Base-by-base conservation (phyloP, 2,329 filamentous ascomycete genomes). In the Cordyceps cateniannulata region DNA sequence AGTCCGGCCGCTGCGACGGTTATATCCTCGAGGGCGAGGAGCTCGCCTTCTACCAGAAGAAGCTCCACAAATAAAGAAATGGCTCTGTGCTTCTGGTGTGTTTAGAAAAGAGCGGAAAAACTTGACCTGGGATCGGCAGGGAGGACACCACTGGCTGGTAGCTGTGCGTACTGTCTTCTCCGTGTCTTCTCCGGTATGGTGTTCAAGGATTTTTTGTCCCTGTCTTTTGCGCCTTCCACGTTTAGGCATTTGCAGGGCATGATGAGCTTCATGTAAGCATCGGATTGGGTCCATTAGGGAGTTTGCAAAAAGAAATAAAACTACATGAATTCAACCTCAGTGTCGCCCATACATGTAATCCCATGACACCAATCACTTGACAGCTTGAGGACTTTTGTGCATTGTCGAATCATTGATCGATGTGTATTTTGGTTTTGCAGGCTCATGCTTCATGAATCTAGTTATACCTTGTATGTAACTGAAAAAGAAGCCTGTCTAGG, bases 1-100 rank as follows among this genome's bases (percentile, higher is more conserved):
- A 99, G 89, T 95, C 90, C 77, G 95, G 95, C 74, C 92, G 95
- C 81, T 87, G 85, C 73, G 95, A 99, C 78, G 95, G 95, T 69
- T 99, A 99, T 85, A 88, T 99, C 79, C 85, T 99, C 69, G 95
- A 99, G 88, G 95, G 95, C 74, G 95, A 99, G 81, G 95, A 99
- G 88, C 86, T 99, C 75, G 92, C 93, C 79, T 99, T 99, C 90
- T 99, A 99, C 91, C 93, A 96, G 89, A 90, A 90, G 84, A 93
- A 93, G 83, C 91, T 98, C 80, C 90, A 95, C 88, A 98, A 96
- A 87, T 98, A 97, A 84, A 54, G 51, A 6, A 8, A 7, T 53
- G 22, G 35, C 12, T 5, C 18, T 60, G 48, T 63, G 57, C 48
- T 60, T 35, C 32, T 60, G 49, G 59, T 44, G 25, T 44, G 25